Evolutionary conservation across 805 yeast genomes (phyloP).

Genomic region (Metschnikowia koreensis): DNA sequence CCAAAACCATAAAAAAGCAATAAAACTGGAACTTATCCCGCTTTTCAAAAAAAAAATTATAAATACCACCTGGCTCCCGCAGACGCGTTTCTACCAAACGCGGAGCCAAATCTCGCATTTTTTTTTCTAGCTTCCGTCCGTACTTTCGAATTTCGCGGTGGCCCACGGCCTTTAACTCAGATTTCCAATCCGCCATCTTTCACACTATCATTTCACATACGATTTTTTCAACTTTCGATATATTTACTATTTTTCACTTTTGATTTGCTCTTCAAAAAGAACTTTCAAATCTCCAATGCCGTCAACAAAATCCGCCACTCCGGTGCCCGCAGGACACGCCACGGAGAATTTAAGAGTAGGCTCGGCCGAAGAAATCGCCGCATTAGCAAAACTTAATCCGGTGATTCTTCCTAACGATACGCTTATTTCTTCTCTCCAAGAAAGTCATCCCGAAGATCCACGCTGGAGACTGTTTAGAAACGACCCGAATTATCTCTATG

Average conservation of each 20-base stretch:
- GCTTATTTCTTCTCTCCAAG: slow-evolving; percentile 14
- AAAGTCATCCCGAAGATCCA: slow-evolving; percentile 15
- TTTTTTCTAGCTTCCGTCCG: no score
- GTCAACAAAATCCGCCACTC: slow-evolving; percentile 10
- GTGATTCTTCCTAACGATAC: slow-evolving; percentile 16
- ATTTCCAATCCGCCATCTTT: no score
- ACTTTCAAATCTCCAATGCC: slow-evolving; percentile 3
- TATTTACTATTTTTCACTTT: not conserved
- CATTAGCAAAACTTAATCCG: slow-evolving; percentile 16
- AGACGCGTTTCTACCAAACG: not conserved
- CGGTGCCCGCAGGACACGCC: slow-evolving; percentile 16
- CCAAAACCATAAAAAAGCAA: no score
- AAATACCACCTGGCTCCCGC: not conserved
- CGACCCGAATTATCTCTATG: slow-evolving; percentile 22
- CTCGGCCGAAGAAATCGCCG: slow-evolving; percentile 14
- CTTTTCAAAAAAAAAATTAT: not conserved
- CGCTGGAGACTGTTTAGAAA: slow-evolving; percentile 21
- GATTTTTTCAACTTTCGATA: not conserved
- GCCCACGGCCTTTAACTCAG: no score
- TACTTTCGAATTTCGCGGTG: no score
- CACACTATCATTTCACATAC: no score
- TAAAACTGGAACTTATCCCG: not conserved
- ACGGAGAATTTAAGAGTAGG: slow-evolving; percentile 15
- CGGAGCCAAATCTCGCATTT: not conserved
- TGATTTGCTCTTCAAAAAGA: no score